A percentile compares a stretch with the other conserved stretches of the same genome.
phyloP scores from a whole-genome alignment of 31 red algal genomes.

The Porphyra umbilicalis region DNA sequence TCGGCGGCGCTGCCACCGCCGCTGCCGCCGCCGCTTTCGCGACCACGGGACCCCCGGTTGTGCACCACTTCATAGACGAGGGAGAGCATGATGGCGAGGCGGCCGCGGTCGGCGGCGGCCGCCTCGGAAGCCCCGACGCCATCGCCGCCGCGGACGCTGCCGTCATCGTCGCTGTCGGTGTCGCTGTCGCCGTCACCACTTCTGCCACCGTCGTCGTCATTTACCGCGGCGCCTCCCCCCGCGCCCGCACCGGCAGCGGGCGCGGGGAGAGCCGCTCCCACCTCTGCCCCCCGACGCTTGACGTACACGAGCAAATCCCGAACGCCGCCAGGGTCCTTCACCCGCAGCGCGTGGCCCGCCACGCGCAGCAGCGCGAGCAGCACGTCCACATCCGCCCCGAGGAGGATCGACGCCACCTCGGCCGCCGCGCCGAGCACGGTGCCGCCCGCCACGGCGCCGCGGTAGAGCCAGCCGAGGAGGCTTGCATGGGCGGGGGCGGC shows the following conservation, averaged over 20 bases:
- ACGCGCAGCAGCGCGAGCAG: not conserved
- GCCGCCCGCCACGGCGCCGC: not conserved
- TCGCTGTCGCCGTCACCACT: not conserved
- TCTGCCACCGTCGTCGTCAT: not conserved
- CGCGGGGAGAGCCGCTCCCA: not conserved
- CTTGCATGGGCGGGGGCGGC: not conserved
- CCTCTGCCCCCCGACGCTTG: not conserved
- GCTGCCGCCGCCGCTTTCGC: too few species aligned
- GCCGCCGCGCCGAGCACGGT: not conserved
- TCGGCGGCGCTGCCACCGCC: too few species aligned
- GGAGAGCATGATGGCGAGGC: not conserved
- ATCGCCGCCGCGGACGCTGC: too few species aligned
- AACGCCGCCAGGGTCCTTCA: not conserved
- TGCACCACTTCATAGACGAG: not conserved
- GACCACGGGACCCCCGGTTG: too few species aligned
- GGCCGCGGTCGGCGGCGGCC: not conserved
- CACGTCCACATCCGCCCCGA: not conserved
- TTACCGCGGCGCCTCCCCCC: too few species aligned
- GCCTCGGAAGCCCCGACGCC: too few species aligned
- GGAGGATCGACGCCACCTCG: not conserved
- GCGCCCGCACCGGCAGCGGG: not conserved
- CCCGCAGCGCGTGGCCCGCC: not conserved
- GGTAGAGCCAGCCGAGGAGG: not conserved
- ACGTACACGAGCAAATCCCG: not conserved
- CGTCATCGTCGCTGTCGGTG: not conserved